Evolutionary conservation across 1,284 basidiomycete genomes (phyloP).

Genomic region (Trichosporon sp.): DNA sequence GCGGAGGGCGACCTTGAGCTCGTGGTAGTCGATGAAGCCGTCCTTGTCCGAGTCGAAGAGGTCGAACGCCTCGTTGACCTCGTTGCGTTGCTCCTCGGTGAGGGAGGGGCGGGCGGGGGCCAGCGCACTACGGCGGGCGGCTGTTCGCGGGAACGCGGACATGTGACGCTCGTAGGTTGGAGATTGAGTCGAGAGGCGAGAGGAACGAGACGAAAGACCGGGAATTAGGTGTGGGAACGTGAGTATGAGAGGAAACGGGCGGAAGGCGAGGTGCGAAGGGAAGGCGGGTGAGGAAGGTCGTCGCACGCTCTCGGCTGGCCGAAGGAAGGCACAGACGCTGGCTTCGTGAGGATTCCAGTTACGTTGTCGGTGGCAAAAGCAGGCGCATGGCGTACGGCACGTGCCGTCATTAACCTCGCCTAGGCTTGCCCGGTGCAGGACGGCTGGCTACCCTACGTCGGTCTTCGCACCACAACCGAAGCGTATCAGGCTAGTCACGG

Average conservation of each 20-base stretch:
- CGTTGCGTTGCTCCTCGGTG: slow-evolving; percentile 91
- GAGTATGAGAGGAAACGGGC: background rate
- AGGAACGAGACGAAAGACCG: background rate
- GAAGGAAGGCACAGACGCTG: background rate
- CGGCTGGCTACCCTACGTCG: background rate
- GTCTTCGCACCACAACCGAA: background rate
- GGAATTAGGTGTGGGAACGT: background rate
- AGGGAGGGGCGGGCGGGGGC: slow-evolving; percentile 65
- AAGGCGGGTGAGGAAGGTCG: slow-evolving; percentile 8
- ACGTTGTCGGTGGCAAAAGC: slow-evolving; percentile 1
- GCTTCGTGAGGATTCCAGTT: background rate
- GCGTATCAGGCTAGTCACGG: slow-evolving; percentile 6
- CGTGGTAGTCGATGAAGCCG: slow-evolving; percentile 92
- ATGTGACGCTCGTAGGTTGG: slow-evolving; percentile 15
- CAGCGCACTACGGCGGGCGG: slow-evolving; percentile 12
- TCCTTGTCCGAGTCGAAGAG: slow-evolving; percentile 99
- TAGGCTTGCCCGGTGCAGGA: background rate
- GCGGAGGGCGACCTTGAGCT: slow-evolving; percentile 97
- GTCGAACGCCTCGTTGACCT: slow-evolving; percentile 98
- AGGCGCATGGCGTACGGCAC: slow-evolving; percentile 3
- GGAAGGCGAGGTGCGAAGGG: background rate
- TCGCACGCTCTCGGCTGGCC: slow-evolving; percentile 1
- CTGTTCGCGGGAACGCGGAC: slow-evolving; percentile 31
- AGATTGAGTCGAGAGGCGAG: background rate
- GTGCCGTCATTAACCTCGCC: background rate